phyloP scores from a whole-genome alignment of 129 eudicot species.

The Heracleum sosnowskyi region DNA sequence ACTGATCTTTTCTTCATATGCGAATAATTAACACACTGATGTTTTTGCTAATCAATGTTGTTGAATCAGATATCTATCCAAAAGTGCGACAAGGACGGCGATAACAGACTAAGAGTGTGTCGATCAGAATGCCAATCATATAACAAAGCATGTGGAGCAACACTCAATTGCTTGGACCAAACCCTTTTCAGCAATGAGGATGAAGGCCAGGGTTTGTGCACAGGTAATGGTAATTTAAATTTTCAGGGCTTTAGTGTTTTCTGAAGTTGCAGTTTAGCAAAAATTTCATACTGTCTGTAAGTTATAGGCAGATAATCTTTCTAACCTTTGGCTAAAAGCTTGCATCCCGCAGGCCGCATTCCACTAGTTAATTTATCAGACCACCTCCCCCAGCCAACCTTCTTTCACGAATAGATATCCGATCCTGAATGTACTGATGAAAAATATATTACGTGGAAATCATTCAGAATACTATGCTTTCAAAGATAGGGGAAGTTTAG shows the following conservation, averaged over 20 bases:
- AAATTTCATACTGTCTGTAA: constrained; percentile 26
- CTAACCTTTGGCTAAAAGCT: background rate
- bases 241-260: constrained; percentile 51
- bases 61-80: constrained; percentile 82
- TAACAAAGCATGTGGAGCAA: constrained; percentile 89
- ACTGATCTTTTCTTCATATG: background rate
- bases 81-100: constrained; percentile 84
- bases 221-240: constrained; percentile 65
- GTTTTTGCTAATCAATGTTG: background rate
- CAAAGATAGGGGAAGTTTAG: constrained; percentile 33
- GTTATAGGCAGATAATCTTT: constrained; percentile 35
- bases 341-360: background rate
- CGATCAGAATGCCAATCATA: constrained; percentile 87
- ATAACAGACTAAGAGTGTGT: constrained; percentile 90
- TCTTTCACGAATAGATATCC: constrained; percentile 31
- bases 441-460: constrained; percentile 25
- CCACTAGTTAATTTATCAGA: constrained; percentile 10
- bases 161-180: constrained; percentile 87
- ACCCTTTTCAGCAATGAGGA: constrained; percentile 70
- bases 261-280: background rate
- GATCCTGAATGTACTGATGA: constrained; percentile 16
- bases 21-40: background rate
- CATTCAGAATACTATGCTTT: constrained; percentile 21
- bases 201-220: constrained; percentile 42
- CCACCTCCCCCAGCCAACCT: constrained; percentile 21